phyloP scores from a whole-genome alignment of 257 asterid species.

The Thymus mandschuricus region DNA sequence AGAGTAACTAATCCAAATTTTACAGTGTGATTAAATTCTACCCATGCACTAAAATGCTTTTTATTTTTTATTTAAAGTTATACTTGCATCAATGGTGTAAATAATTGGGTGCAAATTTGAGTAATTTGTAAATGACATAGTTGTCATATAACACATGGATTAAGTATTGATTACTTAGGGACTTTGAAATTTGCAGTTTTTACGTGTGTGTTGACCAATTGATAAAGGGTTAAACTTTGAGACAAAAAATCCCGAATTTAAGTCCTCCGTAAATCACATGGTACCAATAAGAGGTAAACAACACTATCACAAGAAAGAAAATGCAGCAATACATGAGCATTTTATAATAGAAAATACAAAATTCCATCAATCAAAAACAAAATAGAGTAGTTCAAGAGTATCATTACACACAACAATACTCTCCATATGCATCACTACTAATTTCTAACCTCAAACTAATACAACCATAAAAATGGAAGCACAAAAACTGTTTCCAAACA shows the following conservation, averaged over 20 bases:
- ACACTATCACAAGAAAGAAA: too few species aligned
- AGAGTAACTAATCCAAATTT: too few species aligned
- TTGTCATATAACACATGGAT: neutral
- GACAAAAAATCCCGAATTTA: too few species aligned
- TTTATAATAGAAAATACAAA: conserved; percentile 1
- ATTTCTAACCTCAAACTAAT: conserved; percentile 8
- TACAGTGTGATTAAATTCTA: too few species aligned
- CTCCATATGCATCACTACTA: neutral
- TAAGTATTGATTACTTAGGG: too few species aligned
- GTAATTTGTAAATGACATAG: neutral
- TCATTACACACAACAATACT: conserved; percentile 24
- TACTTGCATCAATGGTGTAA: neutral
- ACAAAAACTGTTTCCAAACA: conserved; percentile 15
- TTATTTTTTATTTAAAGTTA: too few species aligned
- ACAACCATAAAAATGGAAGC: conserved; percentile 11
- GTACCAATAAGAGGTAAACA: neutral
- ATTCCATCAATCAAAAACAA: conserved; percentile 2
- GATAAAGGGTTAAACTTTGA: too few species aligned
- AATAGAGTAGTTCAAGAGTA: neutral
- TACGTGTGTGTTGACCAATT: too few species aligned
- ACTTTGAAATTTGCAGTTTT: too few species aligned
- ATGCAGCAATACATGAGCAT: neutral
- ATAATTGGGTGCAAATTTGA: neutral
- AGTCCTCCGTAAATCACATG: neutral
- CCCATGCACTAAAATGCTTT: too few species aligned